Percentiles rank a stretch among this genome's conserved stretches.
phyloP scores from a whole-genome alignment of 768 basidiomycete species.

The Termitomyces titanicus region DNA sequence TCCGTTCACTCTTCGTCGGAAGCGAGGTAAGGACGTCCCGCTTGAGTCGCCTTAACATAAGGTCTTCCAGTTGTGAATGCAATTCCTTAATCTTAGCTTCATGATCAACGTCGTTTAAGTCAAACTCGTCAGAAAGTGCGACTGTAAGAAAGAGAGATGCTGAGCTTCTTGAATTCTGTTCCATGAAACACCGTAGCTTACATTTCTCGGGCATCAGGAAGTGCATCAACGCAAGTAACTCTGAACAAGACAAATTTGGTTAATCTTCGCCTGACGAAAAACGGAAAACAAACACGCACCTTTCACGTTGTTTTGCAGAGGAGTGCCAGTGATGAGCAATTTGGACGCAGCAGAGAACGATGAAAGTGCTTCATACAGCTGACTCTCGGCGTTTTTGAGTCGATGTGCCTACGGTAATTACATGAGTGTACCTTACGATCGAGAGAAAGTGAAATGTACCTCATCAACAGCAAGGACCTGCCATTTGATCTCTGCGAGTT shows the following conservation, averaged over 20 bases:
- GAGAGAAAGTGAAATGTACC: slow-evolving; percentile 38
- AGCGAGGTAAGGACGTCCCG: slow-evolving; percentile 93
- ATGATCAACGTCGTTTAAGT: slow-evolving; percentile 89
- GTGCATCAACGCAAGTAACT: slow-evolving; percentile 95
- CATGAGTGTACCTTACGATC: slow-evolving; percentile 14
- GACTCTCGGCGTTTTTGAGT: slow-evolving; percentile 96
- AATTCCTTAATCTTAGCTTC: slow-evolving; percentile 94
- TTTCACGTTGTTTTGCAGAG: slow-evolving; percentile 98
- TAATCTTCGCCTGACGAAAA: neutral
- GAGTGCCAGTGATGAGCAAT: slow-evolving; percentile 96
- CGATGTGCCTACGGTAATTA: slow-evolving; percentile 74
- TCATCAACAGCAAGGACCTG: slow-evolving; percentile 96
- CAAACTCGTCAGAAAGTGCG: slow-evolving; percentile 91
- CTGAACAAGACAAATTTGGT: slow-evolving; percentile 34
- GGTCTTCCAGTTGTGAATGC: slow-evolving; percentile 85
- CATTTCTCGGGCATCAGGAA: slow-evolving; percentile 99
- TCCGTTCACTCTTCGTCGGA: slow-evolving; percentile 97
- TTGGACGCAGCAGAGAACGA: slow-evolving; percentile 89
- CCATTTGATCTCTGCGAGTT: slow-evolving; percentile 94
- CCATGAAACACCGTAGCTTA: slow-evolving; percentile 31
- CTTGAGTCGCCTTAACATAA: slow-evolving; percentile 95
- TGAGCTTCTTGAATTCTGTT: neutral
- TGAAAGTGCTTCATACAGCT: slow-evolving; percentile 90
- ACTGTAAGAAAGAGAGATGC: slow-evolving; percentile 42
- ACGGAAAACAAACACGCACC: slow-evolving; percentile 42